A percentile compares a stretch with the other conserved stretches of the same genome.
Conservation (phyloP, 495 filamentous ascomycete genomes). For the Tuber umbilicatum region DNA sequence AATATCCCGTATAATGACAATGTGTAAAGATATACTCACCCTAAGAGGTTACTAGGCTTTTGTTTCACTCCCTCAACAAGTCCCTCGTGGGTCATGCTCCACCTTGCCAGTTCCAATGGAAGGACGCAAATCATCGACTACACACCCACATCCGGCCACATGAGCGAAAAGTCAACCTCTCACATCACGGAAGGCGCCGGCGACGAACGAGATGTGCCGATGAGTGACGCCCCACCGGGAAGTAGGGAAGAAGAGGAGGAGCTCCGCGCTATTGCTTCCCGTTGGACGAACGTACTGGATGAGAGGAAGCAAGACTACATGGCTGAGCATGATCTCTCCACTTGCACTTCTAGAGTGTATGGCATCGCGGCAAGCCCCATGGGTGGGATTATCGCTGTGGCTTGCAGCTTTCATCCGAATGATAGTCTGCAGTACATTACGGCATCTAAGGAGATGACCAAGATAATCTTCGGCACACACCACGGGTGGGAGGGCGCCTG, state of each 20-base stretch:
- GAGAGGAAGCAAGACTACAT: conserved; percentile 42
- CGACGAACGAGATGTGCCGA: conserved; percentile 25
- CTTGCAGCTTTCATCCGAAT: conserved; percentile 39
- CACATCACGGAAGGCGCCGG: conserved; percentile 32
- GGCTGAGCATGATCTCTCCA: conserved; percentile 38
- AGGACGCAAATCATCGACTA: conserved; percentile 37
- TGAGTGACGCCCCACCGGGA: conserved; percentile 20
- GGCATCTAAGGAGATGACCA: conserved; percentile 34
- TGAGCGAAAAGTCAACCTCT: conserved; percentile 26
- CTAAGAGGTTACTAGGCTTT: conserved; percentile 26
- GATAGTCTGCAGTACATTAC: conserved; percentile 42
- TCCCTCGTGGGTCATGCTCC: conserved; percentile 28
- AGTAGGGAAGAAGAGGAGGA: conserved; percentile 33
- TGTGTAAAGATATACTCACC: conserved; percentile 3
- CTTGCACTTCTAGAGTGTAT: conserved; percentile 36
- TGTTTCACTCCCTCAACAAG: conserved; percentile 37
- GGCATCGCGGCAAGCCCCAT: conserved; percentile 39
- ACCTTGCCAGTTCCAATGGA: conserved; percentile 36
- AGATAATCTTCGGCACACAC: conserved; percentile 38
- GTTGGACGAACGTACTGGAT: conserved; percentile 33
- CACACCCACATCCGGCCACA: conserved; percentile 29
- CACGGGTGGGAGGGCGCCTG: conserved; percentile 32
- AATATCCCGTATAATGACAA: conserved; percentile 20
- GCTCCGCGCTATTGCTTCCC: conserved; percentile 32
- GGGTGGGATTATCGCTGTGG: conserved; percentile 39